A percentile compares a stretch with the other conserved stretches of the same genome.
Conservation (phyloP, 768 basidiomycete species). For the Trametes cinnabarina region DNA sequence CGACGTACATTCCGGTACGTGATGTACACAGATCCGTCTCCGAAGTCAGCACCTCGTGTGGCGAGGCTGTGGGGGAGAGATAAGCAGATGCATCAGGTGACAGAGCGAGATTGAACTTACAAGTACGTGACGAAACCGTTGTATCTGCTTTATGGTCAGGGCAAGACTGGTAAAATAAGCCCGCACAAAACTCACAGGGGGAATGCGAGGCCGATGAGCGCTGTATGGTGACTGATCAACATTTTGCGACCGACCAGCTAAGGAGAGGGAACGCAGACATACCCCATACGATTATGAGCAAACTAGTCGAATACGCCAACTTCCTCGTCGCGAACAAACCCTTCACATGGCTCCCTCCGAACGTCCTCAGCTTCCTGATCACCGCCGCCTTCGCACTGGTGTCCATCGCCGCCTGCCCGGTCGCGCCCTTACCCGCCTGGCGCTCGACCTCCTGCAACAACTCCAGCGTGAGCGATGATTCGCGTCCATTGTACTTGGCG, state of each 20-base stretch:
- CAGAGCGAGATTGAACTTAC: slow-evolving; percentile 30
- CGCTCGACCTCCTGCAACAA: slow-evolving; percentile 36
- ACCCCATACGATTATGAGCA: slow-evolving; percentile 56
- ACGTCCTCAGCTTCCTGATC: slow-evolving; percentile 36
- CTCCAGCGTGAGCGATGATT: slow-evolving; percentile 47
- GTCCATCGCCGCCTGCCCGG: slow-evolving; percentile 25
- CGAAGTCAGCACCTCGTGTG: slow-evolving; percentile 61
- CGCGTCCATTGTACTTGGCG: slow-evolving; percentile 57
- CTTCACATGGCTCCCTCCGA: slow-evolving; percentile 43
- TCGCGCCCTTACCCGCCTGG: slow-evolving; percentile 12
- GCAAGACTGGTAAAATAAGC: too few relatives aligned
- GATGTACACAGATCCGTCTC: slow-evolving; percentile 64
- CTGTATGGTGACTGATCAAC: slow-evolving; percentile 31
- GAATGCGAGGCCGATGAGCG: slow-evolving; percentile 71
- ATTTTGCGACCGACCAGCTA: too few relatives aligned
- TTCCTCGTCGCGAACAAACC: slow-evolving; percentile 52
- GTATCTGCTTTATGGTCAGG: slow-evolving; percentile 31
- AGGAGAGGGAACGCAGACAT: slow-evolving; percentile 20
- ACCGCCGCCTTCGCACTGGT: slow-evolving; percentile 39
- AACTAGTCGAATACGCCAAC: slow-evolving; percentile 49
- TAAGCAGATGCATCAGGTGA: background rate
- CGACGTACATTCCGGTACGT: slow-evolving; percentile 64
- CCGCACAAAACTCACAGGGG: slow-evolving; percentile 50
- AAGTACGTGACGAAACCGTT: slow-evolving; percentile 52
- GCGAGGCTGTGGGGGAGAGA: slow-evolving; percentile 43